These are phyloP conservation scores for Fusarium acutatum DNA, from an alignment of 2,329 filamentous ascomycete genomes.

Conservation along the genomic window DNA sequence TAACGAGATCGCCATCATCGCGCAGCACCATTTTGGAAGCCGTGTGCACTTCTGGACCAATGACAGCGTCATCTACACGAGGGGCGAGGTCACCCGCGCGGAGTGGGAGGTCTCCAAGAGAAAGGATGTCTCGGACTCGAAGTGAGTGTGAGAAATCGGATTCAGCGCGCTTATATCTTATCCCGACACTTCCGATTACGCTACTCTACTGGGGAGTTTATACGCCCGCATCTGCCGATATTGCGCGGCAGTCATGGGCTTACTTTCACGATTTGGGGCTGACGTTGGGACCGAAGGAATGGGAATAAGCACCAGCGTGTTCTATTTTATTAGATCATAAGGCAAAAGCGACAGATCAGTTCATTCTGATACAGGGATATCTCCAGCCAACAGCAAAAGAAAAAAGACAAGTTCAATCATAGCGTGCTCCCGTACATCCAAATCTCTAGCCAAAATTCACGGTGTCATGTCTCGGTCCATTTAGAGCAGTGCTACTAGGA, in stretches of 20 bases:
- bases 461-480: neutral
- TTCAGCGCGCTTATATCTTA: neutral
- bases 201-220: neutral
- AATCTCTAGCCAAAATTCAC: neutral
- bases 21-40: neutral
- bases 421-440: neutral
- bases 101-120: neutral
- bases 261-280: neutral
- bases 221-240: neutral
- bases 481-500: slow-evolving; percentile 31
- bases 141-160: neutral
- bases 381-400: neutral
- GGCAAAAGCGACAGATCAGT: neutral
- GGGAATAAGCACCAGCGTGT: neutral
- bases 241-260: neutral
- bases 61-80: neutral
- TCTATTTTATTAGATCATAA: neutral
- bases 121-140: neutral
- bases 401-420: neutral
- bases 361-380: slow-evolving; percentile 21
- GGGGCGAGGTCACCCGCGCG: neutral
- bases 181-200: neutral
- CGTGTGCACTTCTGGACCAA: neutral
- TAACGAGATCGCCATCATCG: neutral
- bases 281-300: neutral